Conservation (phyloP, 495 filamentous ascomycete species). For the Talaromyces trachyspermus region DNA sequence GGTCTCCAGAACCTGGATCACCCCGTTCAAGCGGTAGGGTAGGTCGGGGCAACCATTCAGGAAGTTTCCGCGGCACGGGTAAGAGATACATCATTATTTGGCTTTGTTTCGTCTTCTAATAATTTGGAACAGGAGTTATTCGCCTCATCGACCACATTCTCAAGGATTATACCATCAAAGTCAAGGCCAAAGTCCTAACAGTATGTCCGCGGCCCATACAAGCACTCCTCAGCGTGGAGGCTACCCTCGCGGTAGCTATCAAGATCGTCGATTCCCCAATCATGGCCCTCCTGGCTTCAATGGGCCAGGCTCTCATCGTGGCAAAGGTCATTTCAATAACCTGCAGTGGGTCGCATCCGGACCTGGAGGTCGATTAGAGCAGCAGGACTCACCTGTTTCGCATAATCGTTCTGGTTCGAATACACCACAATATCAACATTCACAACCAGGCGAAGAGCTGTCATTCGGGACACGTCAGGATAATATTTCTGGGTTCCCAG, state of each 20-base stretch:
- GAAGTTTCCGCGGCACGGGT: constrained; percentile 52
- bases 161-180: constrained; percentile 50
- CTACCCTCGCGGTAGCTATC: constrained; percentile 48
- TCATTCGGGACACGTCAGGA: background rate
- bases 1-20: constrained; percentile 60
- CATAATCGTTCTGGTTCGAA: constrained; percentile 21
- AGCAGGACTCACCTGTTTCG: constrained; percentile 24
- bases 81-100: constrained; percentile 18
- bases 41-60: constrained; percentile 47
- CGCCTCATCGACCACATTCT: constrained; percentile 38
- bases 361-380: constrained; percentile 22
- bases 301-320: constrained; percentile 26
- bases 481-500: background rate
- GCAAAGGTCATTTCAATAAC: constrained; percentile 46
- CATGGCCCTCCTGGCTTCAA: constrained; percentile 25
- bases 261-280: constrained; percentile 38
- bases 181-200: constrained; percentile 41
- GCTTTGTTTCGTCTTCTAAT: constrained; percentile 10
- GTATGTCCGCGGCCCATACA: constrained; percentile 41
- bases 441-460: constrained; percentile 11
- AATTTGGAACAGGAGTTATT: constrained; percentile 22
- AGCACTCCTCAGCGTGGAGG: constrained; percentile 46
- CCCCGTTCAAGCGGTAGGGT: constrained; percentile 52
- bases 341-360: constrained; percentile 52
- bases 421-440: constrained; percentile 16